Percentiles rank a stretch among this genome's conserved stretches.
These are phyloP conservation scores for Pythium periplocum DNA, from an alignment of 352 stramenopile genomes.

Conservation along the genomic window DNA sequence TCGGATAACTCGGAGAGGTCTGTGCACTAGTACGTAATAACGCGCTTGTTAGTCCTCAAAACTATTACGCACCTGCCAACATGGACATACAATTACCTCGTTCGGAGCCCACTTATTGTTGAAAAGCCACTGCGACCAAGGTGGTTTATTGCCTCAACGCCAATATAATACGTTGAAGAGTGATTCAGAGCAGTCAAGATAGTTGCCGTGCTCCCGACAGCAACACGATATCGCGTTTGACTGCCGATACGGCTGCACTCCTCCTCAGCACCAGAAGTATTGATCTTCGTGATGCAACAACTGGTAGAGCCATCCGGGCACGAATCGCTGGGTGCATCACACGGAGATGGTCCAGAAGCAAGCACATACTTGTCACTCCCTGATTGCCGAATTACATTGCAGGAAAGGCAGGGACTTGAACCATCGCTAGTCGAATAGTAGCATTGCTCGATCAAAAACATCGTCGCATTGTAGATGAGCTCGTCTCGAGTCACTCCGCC, in stretches of 20 bases:
- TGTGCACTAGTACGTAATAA: constrained; percentile 18
- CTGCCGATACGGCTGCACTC: constrained; percentile 20
- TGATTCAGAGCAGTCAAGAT: constrained; percentile 33
- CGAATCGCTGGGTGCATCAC: too few relatives aligned
- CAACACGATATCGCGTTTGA: constrained; percentile 5
- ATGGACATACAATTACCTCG: constrained; percentile 20
- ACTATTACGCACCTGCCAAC: too few relatives aligned
- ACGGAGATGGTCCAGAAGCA: too few relatives aligned
- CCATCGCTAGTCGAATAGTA: constrained; percentile 9
- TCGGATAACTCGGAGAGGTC: constrained; percentile 30
- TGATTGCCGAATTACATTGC: constrained; percentile 21
- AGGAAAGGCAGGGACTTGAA: constrained; percentile 20
- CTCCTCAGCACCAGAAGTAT: constrained; percentile 8
- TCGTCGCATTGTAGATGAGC: constrained; percentile 43
- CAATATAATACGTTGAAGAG: constrained; percentile 49
- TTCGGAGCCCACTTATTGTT: constrained; percentile 23
- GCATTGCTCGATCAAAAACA: constrained; percentile 28
- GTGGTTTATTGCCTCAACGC: constrained; percentile 38
- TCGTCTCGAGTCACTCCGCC: constrained; percentile 24
- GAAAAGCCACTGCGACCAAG: constrained; percentile 30
- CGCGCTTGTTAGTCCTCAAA: neutral
- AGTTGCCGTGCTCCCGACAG: constrained; percentile 19
- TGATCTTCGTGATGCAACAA: constrained; percentile 40
- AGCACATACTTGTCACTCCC: too few relatives aligned
- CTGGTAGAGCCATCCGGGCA: constrained; percentile 32